Evolutionary conservation across 2,329 filamentous ascomycete genomes (phyloP).

Genomic region (Emmonsiellopsis sp.): DNA sequence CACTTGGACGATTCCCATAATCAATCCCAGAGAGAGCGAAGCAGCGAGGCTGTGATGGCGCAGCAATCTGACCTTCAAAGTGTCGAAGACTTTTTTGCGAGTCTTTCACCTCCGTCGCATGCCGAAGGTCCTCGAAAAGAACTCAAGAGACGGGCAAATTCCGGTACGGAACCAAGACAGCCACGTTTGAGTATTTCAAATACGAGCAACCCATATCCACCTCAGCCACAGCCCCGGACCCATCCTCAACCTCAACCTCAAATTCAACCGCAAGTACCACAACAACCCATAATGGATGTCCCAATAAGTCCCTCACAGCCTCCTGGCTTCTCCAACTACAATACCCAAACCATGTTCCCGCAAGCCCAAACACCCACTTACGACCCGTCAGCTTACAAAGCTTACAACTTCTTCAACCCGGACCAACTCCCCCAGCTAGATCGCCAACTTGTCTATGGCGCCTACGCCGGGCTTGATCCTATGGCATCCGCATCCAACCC

Average conservation of each 20-base stretch:
- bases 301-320: constrained; percentile 3
- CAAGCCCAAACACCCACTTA: constrained; percentile 21
- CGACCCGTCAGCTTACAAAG: constrained; percentile 25
- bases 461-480: constrained; percentile 51
- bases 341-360: constrained; percentile 22
- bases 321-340: constrained; percentile 29
- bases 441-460: constrained; percentile 65
- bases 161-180: neutral
- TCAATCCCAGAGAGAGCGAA: constrained; percentile 61
- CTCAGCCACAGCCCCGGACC: constrained; percentile 6
- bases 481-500: constrained; percentile 13
- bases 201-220: constrained; percentile 1
- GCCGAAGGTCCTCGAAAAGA: constrained; percentile 40
- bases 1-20: constrained; percentile 71
- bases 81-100: constrained; percentile 88
- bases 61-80: constrained; percentile 86
- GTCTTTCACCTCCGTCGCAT: constrained; percentile 54
- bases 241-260: constrained; percentile 6
- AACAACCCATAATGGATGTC: constrained; percentile 16
- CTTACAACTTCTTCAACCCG: constrained; percentile 30
- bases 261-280: constrained; percentile 7
- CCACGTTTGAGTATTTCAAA: neutral
- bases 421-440: constrained; percentile 58
- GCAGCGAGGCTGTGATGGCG: constrained; percentile 79
- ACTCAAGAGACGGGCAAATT: constrained; percentile 29